Base-by-base conservation (phyloP, 176 grass and related monocot species). In the Oryza officinalis region DNA sequence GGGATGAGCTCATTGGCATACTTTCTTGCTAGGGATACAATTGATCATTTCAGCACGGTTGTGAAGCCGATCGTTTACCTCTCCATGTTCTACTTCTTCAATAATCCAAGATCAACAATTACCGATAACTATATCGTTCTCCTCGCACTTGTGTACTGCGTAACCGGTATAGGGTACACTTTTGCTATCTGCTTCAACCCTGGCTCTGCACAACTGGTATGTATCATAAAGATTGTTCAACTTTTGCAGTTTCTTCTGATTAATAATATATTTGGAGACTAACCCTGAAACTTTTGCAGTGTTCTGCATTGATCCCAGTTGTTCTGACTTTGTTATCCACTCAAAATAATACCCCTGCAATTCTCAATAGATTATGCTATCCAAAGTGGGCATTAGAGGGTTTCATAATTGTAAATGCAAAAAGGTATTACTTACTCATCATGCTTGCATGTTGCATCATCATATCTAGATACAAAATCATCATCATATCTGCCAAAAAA, bases 61-160 rank as follows among this genome's bases (percentile, higher is more conserved):
- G 64, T 97, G n/a, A 97, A 97, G 27, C 94, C 94, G 0, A 88
- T 97, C 31, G 83, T 88, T 71, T 97, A 97, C 74, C 94, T 97
- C 46, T 97, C 91, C 74, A 97, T 97, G 94, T 97, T 97, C 80
- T 97, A 97, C 88, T 97, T 71, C 81, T 93, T 97, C 86, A 97
- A 91, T 54, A 97, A 91, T 64, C 94, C 94, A 22, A 91, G 94
- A 85, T 97, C 94, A 50, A 65, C 84, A 1, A 87, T 97, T 13
- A 67, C 2, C 0, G 88, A 80, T 74, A 97, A 97, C 69, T 89
- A 93, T 45, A 15, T 81, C 26, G 75, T 97, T 13, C 86, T 97
- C 81, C 73, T 97, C 40, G 77, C 94, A 6, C 94, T 97, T 44
- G 89, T 97, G 2, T 97, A 97, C 49, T 97, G 94, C 54, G 94